phyloP scores from a whole-genome alignment of 768 basidiomycete species.

The Boletus sensibilis region DNA sequence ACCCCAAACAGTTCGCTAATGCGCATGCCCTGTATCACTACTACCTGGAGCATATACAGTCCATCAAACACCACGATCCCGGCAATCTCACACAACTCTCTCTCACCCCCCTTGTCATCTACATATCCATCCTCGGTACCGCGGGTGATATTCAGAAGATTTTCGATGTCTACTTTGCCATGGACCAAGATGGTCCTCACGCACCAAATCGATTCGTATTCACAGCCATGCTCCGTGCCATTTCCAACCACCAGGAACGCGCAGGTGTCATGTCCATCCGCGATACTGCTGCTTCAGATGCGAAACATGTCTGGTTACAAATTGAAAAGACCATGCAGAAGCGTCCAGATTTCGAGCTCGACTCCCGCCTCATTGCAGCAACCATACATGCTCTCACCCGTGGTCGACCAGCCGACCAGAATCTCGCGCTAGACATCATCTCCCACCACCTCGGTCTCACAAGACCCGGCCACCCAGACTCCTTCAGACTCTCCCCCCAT shows the following conservation, averaged over 20 bases:
- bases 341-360: constrained; percentile 46
- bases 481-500: constrained; percentile 37
- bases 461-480: constrained; percentile 41
- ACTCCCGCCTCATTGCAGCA: constrained; percentile 51
- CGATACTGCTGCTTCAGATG: constrained; percentile 57
- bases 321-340: constrained; percentile 53
- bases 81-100: constrained; percentile 47
- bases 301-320: constrained; percentile 69
- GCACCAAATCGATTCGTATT: constrained; percentile 61
- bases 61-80: constrained; percentile 49
- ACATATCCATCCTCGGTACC: constrained; percentile 66
- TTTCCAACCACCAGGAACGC: constrained; percentile 26
- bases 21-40: constrained; percentile 60
- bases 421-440: constrained; percentile 64
- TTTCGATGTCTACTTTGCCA: constrained; percentile 71
- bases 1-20: constrained; percentile 60
- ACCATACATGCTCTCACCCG: constrained; percentile 54
- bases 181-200: constrained; percentile 64
- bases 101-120: constrained; percentile 50
- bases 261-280: constrained; percentile 21
- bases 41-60: constrained; percentile 50
- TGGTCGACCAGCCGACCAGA: constrained; percentile 58
- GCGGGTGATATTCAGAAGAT: constrained; percentile 61
- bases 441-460: constrained; percentile 62
- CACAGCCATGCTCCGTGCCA: constrained; percentile 62